Evolutionary conservation across 257 asterid genomes (phyloP).

Genomic region (Capsicum rhomboideum): DNA sequence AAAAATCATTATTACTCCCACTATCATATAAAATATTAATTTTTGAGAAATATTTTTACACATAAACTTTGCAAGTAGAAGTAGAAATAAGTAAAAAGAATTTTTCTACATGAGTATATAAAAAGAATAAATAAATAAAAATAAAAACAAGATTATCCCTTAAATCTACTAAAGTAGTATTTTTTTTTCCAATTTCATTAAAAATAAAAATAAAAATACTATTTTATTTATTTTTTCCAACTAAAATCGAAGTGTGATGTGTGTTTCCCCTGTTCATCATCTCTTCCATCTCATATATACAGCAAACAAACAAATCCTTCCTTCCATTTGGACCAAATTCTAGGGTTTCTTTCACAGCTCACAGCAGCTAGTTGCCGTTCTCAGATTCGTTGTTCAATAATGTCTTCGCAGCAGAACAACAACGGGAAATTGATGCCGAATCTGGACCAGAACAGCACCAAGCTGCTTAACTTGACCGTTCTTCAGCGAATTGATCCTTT

Average conservation of each 20-base stretch:
- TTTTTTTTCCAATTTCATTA: no score
- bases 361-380: background rate
- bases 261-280: background rate
- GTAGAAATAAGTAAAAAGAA: background rate
- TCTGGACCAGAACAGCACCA: constrained; percentile 69
- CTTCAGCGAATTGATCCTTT: constrained; percentile 81
- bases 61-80: background rate
- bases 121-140: background rate
- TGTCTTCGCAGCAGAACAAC: constrained; percentile 7
- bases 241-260: background rate
- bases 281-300: background rate
- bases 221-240: background rate
- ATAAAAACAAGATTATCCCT: no score
- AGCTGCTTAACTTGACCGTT: constrained; percentile 65
- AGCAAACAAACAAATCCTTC: background rate
- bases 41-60: background rate
- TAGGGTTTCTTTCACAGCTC: background rate
- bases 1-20: no score
- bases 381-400: background rate
- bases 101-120: background rate
- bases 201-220: background rate
- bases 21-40: background rate
- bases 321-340: background rate
- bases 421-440: constrained; percentile 66
- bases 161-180: no score